A percentile compares a stretch with the other conserved stretches of the same genome.
phyloP scores from a whole-genome alignment of 140 eudicot genomes.

The Senecio squalidus region DNA sequence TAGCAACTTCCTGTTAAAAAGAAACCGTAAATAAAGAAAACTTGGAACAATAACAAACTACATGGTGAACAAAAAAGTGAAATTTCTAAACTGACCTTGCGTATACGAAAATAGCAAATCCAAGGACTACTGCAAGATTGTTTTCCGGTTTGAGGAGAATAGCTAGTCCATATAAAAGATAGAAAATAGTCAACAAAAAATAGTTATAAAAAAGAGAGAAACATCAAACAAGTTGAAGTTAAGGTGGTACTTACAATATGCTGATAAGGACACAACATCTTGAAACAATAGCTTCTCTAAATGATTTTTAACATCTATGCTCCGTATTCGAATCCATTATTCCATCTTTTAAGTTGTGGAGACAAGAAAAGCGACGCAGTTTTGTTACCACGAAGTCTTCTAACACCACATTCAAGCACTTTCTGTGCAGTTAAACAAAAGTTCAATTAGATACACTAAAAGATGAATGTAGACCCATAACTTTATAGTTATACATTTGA shows the following conservation, averaged over 20 bases:
- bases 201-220: not conserved
- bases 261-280: conserved; percentile 65
- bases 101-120: no score
- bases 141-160: conserved; percentile 33
- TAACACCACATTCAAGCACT: no score
- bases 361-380: conserved; percentile 70
- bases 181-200: conserved; percentile 11
- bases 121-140: conserved; percentile 51
- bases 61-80: not conserved
- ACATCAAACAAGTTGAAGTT: not conserved
- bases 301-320: conserved; percentile 80
- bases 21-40: not conserved
- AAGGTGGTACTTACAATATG: conserved; percentile 48
- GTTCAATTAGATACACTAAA: not conserved
- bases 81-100: conserved; percentile 45
- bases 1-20: conserved; percentile 48
- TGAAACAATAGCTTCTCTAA: no score
- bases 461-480: no score
- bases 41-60: no score
- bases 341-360: conserved; percentile 51
- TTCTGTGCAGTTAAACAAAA: conserved; percentile 22
- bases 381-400: conserved; percentile 49
- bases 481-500: no score
- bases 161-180: conserved; percentile 26
- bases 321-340: conserved; percentile 71